phyloP scores from a whole-genome alignment of 2,329 filamentous ascomycete species.

The Penicillium paneum region DNA sequence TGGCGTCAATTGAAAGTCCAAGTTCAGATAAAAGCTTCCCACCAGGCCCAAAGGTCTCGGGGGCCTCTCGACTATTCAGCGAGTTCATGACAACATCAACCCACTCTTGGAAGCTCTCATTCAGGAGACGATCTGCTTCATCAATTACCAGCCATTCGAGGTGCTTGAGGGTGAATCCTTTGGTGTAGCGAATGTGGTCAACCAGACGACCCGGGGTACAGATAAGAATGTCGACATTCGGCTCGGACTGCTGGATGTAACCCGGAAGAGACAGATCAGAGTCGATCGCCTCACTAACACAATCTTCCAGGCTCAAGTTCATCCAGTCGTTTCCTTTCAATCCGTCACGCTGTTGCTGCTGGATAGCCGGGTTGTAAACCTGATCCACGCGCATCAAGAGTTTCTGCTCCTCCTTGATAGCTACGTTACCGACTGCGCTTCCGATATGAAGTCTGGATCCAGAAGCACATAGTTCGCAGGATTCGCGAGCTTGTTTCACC shows the following conservation, averaged over 20 bases:
- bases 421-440: slow-evolving; percentile 76
- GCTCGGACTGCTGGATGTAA: slow-evolving; percentile 63
- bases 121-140: slow-evolving; percentile 86
- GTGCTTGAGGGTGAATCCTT: slow-evolving; percentile 73
- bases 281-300: slow-evolving; percentile 43
- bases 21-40: slow-evolving; percentile 33
- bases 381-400: slow-evolving; percentile 62
- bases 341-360: slow-evolving; percentile 43
- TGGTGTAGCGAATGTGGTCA: slow-evolving; percentile 81
- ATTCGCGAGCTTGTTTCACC: slow-evolving; percentile 78
- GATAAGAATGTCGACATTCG: slow-evolving; percentile 81
- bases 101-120: slow-evolving; percentile 93
- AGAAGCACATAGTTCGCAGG: slow-evolving; percentile 69
- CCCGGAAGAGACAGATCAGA: slow-evolving; percentile 49
- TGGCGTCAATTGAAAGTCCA: slow-evolving; percentile 40
- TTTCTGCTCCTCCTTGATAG: slow-evolving; percentile 64
- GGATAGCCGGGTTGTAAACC: slow-evolving; percentile 63
- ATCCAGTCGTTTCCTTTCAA: slow-evolving; percentile 47
- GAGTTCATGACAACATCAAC: slow-evolving; percentile 64
- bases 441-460: slow-evolving; percentile 74
- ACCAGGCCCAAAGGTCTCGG: slow-evolving; percentile 46
- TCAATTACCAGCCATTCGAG: slow-evolving; percentile 89
- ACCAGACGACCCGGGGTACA: slow-evolving; percentile 90
- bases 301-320: slow-evolving; percentile 46
- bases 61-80: slow-evolving; percentile 54